phyloP scores from a whole-genome alignment of 495 filamentous ascomycete species.

The Glutinoglossum americanum region DNA sequence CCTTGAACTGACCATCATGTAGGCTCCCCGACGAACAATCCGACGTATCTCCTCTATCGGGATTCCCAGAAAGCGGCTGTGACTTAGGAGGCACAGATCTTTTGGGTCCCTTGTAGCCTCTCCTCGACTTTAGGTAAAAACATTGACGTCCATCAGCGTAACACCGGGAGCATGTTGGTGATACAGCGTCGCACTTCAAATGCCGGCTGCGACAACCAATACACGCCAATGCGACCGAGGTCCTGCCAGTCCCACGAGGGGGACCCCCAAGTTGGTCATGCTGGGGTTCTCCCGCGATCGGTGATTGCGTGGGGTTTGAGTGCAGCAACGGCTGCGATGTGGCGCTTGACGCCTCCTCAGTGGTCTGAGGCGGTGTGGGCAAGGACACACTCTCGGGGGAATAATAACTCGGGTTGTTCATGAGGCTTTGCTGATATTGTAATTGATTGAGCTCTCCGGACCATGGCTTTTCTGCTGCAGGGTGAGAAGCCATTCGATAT shows the following conservation, averaged over 20 bases:
- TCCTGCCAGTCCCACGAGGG: background rate
- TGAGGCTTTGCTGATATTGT: background rate
- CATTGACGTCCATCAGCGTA: conserved; percentile 10
- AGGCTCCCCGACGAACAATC: conserved; percentile 9
- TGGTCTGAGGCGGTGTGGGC: background rate
- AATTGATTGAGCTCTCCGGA: background rate
- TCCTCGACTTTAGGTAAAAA: conserved; percentile 10
- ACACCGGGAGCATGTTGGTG: conserved; percentile 20
- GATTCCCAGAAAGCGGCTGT: background rate
- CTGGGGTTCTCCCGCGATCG: background rate
- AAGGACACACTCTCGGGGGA: background rate
- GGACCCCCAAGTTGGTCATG: background rate
- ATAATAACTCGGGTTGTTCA: background rate
- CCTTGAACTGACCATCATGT: background rate
- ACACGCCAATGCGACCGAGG: conserved; percentile 19
- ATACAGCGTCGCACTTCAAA: conserved; percentile 31
- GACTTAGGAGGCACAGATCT: conserved; percentile 15
- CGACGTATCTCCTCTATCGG: background rate
- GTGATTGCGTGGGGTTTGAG: background rate
- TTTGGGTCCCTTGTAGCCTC: conserved; percentile 1
- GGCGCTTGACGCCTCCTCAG: background rate
- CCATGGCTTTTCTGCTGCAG: background rate
- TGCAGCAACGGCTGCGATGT: background rate
- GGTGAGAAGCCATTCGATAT: background rate
- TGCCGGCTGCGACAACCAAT: conserved; percentile 33